Evolutionary conservation across 176 grass and related monocot genomes (phyloP).

Genomic region (Oryza coarctata): DNA sequence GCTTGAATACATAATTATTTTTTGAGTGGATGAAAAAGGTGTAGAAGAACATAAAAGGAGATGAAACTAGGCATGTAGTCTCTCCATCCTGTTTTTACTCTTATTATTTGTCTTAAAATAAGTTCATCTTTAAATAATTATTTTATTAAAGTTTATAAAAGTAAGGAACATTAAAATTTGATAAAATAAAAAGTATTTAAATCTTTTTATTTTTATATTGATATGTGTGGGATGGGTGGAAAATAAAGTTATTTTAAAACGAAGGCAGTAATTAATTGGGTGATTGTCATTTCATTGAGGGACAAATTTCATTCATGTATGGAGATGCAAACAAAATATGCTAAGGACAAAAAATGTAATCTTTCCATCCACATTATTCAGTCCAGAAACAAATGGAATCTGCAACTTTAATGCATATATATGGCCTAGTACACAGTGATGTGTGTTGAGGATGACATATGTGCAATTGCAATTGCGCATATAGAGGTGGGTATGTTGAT

Average conservation of each 20-base stretch:
- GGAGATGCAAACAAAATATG: slow-evolving; percentile 19
- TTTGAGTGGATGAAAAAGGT: slow-evolving; percentile 13
- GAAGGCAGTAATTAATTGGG: too few species aligned
- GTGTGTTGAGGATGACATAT: background rate
- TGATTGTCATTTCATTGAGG: slow-evolving; percentile 35
- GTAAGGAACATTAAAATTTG: too few species aligned
- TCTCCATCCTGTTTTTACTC: too few species aligned
- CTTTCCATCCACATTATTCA: background rate
- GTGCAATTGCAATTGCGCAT: background rate
- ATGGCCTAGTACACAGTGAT: background rate
- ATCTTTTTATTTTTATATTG: too few species aligned
- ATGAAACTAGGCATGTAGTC: background rate
- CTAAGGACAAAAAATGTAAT: slow-evolving; percentile 37
- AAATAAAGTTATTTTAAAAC: too few species aligned
- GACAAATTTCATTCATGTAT: slow-evolving; percentile 24
- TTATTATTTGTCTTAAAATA: too few species aligned
- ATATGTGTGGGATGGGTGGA: too few species aligned
- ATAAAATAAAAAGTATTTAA: too few species aligned
- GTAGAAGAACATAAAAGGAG: background rate
- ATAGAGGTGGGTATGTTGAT: background rate
- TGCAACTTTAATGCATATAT: background rate
- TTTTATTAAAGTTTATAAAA: too few species aligned
- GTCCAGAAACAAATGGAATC: background rate
- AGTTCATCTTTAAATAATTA: too few species aligned
- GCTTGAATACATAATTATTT: slow-evolving; percentile 2